Evolutionary conservation across 495 filamentous ascomycete species (phyloP).

Genomic region (Aspergillus ellipticus): DNA sequence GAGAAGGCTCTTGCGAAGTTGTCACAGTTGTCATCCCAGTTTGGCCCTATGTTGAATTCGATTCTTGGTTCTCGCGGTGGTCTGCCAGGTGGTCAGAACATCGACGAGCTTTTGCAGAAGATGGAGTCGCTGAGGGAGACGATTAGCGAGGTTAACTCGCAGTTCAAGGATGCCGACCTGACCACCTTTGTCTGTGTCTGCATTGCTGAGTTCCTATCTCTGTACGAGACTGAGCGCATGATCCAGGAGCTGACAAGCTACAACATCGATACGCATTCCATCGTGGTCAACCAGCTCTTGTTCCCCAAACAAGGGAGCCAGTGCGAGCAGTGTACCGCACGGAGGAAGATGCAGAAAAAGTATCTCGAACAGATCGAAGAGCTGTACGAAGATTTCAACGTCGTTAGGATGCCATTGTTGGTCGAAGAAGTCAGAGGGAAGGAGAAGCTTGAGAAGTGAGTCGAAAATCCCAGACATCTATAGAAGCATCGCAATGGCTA

Average conservation of each 20-base stretch:
- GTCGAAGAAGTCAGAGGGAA: slow-evolving; percentile 94
- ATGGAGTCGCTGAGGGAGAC: slow-evolving; percentile 89
- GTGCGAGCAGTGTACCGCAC: slow-evolving; percentile 93
- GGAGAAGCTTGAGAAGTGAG: slow-evolving; percentile 80
- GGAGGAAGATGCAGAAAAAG: slow-evolving; percentile 99
- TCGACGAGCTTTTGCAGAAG: slow-evolving; percentile 88
- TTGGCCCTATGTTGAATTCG: slow-evolving; percentile 92
- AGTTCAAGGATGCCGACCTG: slow-evolving; percentile 95
- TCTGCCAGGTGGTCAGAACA: slow-evolving; percentile 83
- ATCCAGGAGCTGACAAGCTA: slow-evolving; percentile 96
- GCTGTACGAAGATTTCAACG: slow-evolving; percentile 98
- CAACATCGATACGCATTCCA: slow-evolving; percentile 91
- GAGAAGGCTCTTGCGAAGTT: slow-evolving; percentile 98
- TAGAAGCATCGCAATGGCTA: slow-evolving; percentile 9
- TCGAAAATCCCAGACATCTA: slow-evolving; percentile 8
- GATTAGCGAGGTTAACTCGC: slow-evolving; percentile 91
- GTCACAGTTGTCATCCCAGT: slow-evolving; percentile 87
- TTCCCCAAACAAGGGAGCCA: slow-evolving; percentile 83
- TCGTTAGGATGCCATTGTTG: slow-evolving; percentile 93
- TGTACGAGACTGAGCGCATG: slow-evolving; percentile 99
- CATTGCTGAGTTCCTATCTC: slow-evolving; percentile 93
- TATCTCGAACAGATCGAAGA: slow-evolving; percentile 99
- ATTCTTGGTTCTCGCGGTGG: slow-evolving; percentile 80
- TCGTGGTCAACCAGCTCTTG: slow-evolving; percentile 96
- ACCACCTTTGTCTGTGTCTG: slow-evolving; percentile 99